Percentiles rank a stretch among this genome's conserved stretches.
phyloP scores from a whole-genome alignment of 345 rosid genomes.

The Camelina laxa region DNA sequence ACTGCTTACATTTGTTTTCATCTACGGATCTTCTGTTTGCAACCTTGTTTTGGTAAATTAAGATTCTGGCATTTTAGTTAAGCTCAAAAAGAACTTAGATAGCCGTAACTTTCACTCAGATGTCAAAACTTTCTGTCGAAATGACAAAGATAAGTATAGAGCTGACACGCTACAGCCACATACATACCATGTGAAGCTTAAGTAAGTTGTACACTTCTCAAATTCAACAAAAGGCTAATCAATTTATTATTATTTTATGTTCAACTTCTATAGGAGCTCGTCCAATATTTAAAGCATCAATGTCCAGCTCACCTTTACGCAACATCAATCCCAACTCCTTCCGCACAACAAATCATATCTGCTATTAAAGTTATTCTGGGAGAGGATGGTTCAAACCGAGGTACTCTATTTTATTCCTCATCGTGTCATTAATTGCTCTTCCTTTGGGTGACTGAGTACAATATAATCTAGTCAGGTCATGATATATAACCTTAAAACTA shows the following conservation, averaged over 20 bases:
- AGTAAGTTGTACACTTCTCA: slow-evolving; percentile 1
- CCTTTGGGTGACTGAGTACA: neutral
- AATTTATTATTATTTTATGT: neutral
- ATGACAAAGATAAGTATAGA: neutral
- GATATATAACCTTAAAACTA: neutral
- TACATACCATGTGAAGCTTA: neutral
- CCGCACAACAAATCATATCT: slow-evolving; percentile 85
- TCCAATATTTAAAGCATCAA: slow-evolving; percentile 67
- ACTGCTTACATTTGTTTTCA: neutral
- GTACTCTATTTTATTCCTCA: slow-evolving; percentile 36
- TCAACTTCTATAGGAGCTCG: slow-evolving; percentile 58
- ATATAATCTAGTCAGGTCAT: neutral
- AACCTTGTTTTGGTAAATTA: neutral
- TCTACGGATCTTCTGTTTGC: neutral
- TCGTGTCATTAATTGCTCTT: neutral
- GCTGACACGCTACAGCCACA: neutral
- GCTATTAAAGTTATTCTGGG: slow-evolving; percentile 83
- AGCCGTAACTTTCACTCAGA: neutral
- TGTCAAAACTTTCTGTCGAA: neutral
- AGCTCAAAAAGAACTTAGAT: neutral
- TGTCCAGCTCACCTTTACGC: slow-evolving; percentile 94
- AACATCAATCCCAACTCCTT: slow-evolving; percentile 91
- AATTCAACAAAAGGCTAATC: slow-evolving; percentile 11
- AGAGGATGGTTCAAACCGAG: slow-evolving; percentile 92
- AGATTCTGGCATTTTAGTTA: neutral